Conservation (phyloP, 2,329 filamentous ascomycete genomes). For the Ophiostoma angusticollis region DNA sequence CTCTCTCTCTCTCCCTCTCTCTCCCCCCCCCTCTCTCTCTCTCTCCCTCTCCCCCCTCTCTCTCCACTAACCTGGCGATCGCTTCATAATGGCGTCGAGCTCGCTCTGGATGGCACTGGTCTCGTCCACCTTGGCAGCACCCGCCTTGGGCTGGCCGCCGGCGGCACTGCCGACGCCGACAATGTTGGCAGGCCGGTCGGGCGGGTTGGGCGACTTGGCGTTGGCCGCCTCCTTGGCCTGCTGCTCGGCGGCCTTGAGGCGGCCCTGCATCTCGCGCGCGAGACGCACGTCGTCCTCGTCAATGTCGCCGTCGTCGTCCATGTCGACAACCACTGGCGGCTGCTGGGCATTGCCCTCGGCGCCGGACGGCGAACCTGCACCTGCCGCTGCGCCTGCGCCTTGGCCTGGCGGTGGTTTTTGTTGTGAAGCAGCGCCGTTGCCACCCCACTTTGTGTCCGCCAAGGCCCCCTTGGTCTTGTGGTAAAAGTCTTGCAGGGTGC, state of each 20-base stretch:
- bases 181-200: conserved; percentile 44
- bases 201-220: conserved; percentile 48
- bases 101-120: conserved; percentile 55
- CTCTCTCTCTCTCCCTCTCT: neutral
- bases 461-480: conserved; percentile 45
- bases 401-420: too few relatives aligned
- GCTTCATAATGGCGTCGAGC: conserved; percentile 68
- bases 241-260: conserved; percentile 56
- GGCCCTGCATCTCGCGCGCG: conserved; percentile 42
- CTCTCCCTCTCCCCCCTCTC: neutral
- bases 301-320: conserved; percentile 41
- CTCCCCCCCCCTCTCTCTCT: too few relatives aligned
- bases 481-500: conserved; percentile 42
- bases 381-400: too few relatives aligned
- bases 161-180: conserved; percentile 47
- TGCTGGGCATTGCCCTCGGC: conserved; percentile 17
- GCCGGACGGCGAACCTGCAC: too few relatives aligned
- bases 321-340: conserved; percentile 31
- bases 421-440: conserved; percentile 18
- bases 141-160: conserved; percentile 38
- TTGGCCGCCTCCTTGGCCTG: conserved; percentile 57
- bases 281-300: conserved; percentile 43
- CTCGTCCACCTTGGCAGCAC: conserved; percentile 38
- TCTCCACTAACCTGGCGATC: conserved; percentile 51
- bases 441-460: conserved; percentile 17